A percentile compares a stretch with the other conserved stretches of the same genome.
These are phyloP conservation scores for Strombidium stylifer DNA, from an alignment of 73 alveolate species.

Conservation along the genomic window DNA sequence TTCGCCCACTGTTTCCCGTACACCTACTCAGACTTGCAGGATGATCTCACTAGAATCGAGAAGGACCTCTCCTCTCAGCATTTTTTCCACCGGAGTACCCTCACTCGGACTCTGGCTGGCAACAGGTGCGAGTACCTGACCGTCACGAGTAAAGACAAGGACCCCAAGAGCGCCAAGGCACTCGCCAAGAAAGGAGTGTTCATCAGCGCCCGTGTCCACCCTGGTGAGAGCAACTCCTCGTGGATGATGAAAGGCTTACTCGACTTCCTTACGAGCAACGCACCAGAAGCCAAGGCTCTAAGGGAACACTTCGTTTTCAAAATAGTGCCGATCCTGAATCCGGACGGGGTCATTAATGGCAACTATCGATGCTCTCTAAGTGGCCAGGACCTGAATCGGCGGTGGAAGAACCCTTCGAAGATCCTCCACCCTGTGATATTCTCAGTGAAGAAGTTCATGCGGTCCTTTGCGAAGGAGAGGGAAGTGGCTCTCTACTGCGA, in stretches of 20 bases:
- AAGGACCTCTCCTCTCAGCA: slow-evolving; percentile 23
- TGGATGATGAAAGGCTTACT: slow-evolving; percentile 89
- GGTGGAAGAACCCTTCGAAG: slow-evolving; percentile 81
- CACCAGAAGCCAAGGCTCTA: slow-evolving; percentile 69
- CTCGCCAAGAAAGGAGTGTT: slow-evolving; percentile 56
- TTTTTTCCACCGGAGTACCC: slow-evolving; percentile 27
- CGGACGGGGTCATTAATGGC: slow-evolving; percentile 94
- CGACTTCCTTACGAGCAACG: slow-evolving; percentile 73
- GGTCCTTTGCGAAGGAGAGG: slow-evolving; percentile 10
- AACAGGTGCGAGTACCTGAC: slow-evolving; percentile 72
- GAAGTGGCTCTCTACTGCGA: slow-evolving; percentile 62
- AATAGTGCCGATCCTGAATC: slow-evolving; percentile 93
- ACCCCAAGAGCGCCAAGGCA: slow-evolving; percentile 8
- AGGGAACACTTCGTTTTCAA: slow-evolving; percentile 87
- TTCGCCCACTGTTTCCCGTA: slow-evolving; percentile 88
- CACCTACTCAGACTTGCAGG: slow-evolving; percentile 76
- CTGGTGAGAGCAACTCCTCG: slow-evolving; percentile 94
- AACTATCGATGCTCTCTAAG: slow-evolving; percentile 80
- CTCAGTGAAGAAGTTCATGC: slow-evolving; percentile 38
- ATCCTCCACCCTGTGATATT: slow-evolving; percentile 72
- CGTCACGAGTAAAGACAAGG: slow-evolving; percentile 44
- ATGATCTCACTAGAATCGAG: slow-evolving; percentile 50
- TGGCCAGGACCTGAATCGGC: slow-evolving; percentile 79
- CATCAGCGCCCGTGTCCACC: slow-evolving; percentile 93
- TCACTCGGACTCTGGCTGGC: slow-evolving; percentile 81